Base-by-base conservation (phyloP, 2,329 filamentous ascomycete genomes). In the Ophiosphaerella narmari region DNA sequence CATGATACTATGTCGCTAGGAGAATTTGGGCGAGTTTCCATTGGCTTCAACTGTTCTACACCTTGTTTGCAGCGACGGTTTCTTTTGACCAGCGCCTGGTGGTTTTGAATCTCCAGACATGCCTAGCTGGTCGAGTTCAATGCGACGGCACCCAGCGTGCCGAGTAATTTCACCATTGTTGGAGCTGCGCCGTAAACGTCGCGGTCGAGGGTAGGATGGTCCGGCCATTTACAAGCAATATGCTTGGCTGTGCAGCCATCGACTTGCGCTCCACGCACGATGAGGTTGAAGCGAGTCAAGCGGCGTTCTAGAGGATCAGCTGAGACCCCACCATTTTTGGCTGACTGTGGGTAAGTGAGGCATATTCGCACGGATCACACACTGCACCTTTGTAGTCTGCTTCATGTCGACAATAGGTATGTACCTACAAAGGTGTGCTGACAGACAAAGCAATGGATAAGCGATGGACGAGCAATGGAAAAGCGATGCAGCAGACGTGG, bases 231-330 rank as follows among this genome's bases (percentile, higher is more conserved):
- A 54, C 52, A 37, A 43, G 43, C 43, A 46, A 43, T 26, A 45
- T 52, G 41, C 46, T 39, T 33, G 51, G 53, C 54, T 43, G 54
- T 52, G 60, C 54, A 54, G 50, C 51, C 45, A 44, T 54, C 39
- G 38, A 54, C 50, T 14, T 45, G 52, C 46, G 55, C 48, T 42
- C 39, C 49, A 50, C 43, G 41, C 41, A 39, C 43, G 48, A 46
- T 46, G 39, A 54, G 54, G 46, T 41, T 43, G 38, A 24, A 48
- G 44, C 60, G 62, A 65, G 60, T 63, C 62, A 63, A 52, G 44
- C 49, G 50, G 44, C 42, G 53, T 60, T 65, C 62, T 63, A 58
- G 43, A 48, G 48, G 51, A 52, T 43, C 29, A 44, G 44, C 37
- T 55, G 26, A 43, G 34, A 41, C 51, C 54, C 55, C 55, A 46